Conservation (phyloP, 2,329 filamentous ascomycete species). For the Hymenoscyphus linearis region DNA sequence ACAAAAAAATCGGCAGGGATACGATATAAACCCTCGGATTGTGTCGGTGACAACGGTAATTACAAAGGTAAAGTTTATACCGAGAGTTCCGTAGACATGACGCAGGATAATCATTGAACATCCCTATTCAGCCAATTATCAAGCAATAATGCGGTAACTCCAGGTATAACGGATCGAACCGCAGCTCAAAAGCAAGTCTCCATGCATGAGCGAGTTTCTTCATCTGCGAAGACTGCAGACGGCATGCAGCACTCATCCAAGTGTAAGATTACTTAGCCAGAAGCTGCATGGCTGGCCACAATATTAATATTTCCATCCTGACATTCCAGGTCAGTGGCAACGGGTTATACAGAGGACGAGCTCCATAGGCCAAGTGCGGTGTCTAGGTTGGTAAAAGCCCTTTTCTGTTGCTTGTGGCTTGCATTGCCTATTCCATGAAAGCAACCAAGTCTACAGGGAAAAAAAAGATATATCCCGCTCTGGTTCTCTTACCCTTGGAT, state of each 20-base stretch:
- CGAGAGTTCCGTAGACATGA: not conserved
- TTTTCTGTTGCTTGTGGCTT: not conserved
- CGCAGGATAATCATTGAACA: not conserved
- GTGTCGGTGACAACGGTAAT: too few relatives aligned
- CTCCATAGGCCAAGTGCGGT: not conserved
- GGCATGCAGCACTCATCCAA: not conserved
- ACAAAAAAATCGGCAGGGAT: not conserved
- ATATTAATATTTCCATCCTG: not conserved
- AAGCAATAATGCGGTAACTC: not conserved
- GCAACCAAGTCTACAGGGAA: not conserved
- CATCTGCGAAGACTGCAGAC: constrained; percentile 5
- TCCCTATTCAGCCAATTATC: not conserved
- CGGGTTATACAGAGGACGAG: not conserved
- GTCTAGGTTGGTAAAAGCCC: not conserved
- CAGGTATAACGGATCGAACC: constrained; percentile 6
- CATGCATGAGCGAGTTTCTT: constrained; percentile 2
- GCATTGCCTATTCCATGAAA: not conserved
- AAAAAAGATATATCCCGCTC: not conserved
- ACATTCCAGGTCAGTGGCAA: constrained; percentile 6
- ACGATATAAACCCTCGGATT: not conserved
- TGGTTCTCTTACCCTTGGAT: constrained; percentile 1
- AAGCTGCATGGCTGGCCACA: constrained; percentile 1
- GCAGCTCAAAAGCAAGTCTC: not conserved
- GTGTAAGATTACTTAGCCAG: not conserved
- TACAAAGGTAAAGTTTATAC: not conserved